Evolutionary conservation across 2,329 filamentous ascomycete genomes (phyloP), one percentile per base, ranked within the genome.

Genomic region (Diplocarpon mali): DNA sequence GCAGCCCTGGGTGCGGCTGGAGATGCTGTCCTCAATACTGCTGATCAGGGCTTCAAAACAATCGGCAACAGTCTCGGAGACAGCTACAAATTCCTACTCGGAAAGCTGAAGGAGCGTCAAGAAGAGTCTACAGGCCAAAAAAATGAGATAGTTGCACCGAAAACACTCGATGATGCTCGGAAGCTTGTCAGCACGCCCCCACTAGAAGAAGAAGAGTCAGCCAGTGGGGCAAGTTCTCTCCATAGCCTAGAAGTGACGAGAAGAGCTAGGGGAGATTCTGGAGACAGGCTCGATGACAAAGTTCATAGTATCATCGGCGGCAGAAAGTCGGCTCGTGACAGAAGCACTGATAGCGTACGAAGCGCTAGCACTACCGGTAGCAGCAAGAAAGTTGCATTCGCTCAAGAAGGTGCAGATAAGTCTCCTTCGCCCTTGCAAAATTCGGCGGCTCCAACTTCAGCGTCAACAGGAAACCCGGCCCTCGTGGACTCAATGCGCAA

Each of bases 21-120:
- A 48, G 90, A 94, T 61, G 84, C 85, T 2, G 79, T 95, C 20
- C 76, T 94, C 48, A 88, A 76, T 54, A 89, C 87, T 0, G 92
- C 92, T 10, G 92, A 98, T 59, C 88, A 95, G 61, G 77, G 89
- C 1, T 71, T 96, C 52, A 94, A 95, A 60, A 93, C 81, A 30
- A 95, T 98, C 53, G 85, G 90, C 50, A 89, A 76, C 58, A 93
- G 87, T 38, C 69, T 96, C 3, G 89, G 90, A 48, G 88, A 86
- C 58, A 95, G 88, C 61, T 93, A 95, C 66, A 92, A 88, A 48
- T 94, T 96, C 61, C 69, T 98, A 17, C 78, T 98, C 44, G 90
- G 90, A 13, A 85, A 88, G 54, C 71, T 95, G 15, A 86, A 84
- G 50, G 88, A 95, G 62, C 71, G 79, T 55, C 67, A 77, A 60